Base-by-base conservation (phyloP, 2,329 filamentous ascomycete genomes). In the Paraconiothyrium brasiliense region DNA sequence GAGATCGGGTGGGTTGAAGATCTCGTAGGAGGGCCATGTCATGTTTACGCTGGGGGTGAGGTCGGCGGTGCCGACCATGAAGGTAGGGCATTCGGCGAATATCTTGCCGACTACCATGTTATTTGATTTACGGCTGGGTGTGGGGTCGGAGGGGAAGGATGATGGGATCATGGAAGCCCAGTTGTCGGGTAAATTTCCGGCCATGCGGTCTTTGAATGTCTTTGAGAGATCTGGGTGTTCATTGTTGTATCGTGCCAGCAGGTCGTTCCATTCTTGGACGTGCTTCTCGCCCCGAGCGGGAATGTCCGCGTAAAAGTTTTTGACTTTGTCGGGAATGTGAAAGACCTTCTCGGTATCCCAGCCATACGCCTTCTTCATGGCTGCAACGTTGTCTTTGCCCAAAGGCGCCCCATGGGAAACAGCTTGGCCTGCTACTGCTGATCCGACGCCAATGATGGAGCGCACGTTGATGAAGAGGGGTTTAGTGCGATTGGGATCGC, bases 51-150 rank as follows among this genome's bases (percentile, higher is more conserved):
- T 65, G 84, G 89, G 82, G 84, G 73, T 90, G 76, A 69, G 78
- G 77, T 88, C 90, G 41, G 63, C 57, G 8, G 62, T 69, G 84
- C 92, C 82, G 86, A 97, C 93, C 82, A 95, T 90, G 90, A 98
- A 98, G 73, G 85, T 84, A 87, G 97, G 97, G 72, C 97, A 82
- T 81, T 97, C 93, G 75, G 97, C 91, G 64, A 85, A 82, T 1
- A 87, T 70, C 0, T 84, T 83, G 61, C 86, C 85, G 60, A 81
- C 81, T 1, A 83, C 79, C 1, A 85, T 68, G 0, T 83, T 84
- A 9, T 82, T 80, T 0, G 83, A 85, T 66, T 85, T 85, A 51
- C 85, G 78, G 0, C 83, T 82, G 0, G 85, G 75, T 0, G 84
- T 87, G 0, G 80, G 78, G 3, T 78, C 73, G 2, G 76, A 80